Conservation (phyloP, 202 grass and related monocot species). For the Setaria italica region DNA sequence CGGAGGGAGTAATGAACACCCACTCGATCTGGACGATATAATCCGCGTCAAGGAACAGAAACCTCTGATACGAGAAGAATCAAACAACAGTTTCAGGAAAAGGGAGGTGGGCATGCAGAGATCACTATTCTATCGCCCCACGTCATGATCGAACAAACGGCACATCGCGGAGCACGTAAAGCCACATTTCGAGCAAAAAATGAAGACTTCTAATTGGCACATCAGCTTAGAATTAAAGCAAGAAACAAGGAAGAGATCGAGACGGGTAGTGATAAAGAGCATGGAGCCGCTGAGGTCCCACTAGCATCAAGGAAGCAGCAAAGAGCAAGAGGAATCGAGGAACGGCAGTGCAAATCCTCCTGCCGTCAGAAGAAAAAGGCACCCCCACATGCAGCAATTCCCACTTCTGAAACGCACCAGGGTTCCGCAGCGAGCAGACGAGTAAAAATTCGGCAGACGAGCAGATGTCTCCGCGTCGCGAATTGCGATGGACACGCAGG, state of each 20-base stretch:
- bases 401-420: background rate
- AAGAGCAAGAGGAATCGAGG: background rate
- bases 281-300: background rate
- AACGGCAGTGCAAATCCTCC: background rate
- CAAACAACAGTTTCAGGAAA: background rate
- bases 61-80: background rate
- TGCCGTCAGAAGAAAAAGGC: background rate
- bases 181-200: background rate
- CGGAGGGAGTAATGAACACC: too few relatives aligned
- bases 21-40: background rate
- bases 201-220: too few relatives aligned
- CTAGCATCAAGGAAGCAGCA: background rate
- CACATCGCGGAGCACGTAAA: background rate
- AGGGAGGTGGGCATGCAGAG: background rate
- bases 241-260: background rate
- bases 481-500: background rate
- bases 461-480: background rate
- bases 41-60: background rate
- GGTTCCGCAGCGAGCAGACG: too few relatives aligned
- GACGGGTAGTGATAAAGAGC: slow-evolving; percentile 8
- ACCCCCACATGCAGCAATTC: background rate
- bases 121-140: background rate
- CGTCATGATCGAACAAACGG: background rate
- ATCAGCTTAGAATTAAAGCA: background rate
- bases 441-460: background rate